Evolutionary conservation across 73 alveolate species (phyloP).

Genomic region (Durusdinium trenchii): DNA sequence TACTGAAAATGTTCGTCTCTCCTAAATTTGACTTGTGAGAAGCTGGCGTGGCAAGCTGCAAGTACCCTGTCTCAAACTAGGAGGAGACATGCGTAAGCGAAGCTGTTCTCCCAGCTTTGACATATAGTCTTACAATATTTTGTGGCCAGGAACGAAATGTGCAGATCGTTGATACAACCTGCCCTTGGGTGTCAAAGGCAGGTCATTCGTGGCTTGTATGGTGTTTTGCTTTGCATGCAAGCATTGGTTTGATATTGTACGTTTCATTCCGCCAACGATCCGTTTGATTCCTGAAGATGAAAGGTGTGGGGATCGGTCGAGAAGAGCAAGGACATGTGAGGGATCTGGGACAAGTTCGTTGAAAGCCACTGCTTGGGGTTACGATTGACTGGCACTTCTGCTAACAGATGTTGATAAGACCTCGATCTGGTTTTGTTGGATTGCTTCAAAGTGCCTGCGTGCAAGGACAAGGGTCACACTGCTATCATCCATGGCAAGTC

Average conservation of each 20-base stretch:
- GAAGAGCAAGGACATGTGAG: conserved; percentile 10
- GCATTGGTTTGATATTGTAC: not conserved
- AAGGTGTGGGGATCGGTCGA: conserved; percentile 48
- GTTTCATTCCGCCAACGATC: not conserved
- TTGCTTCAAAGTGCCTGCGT: not conserved
- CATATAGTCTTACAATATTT: too few species aligned
- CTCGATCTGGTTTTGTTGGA: not conserved
- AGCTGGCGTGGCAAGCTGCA: too few species aligned
- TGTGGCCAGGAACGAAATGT: conserved; percentile 61
- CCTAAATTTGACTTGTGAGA: too few species aligned
- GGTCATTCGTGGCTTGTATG: not conserved
- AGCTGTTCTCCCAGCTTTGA: not conserved
- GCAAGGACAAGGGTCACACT: conserved; percentile 92
- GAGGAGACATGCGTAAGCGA: too few species aligned
- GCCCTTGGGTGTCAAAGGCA: conserved; percentile 95
- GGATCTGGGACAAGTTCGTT: not conserved
- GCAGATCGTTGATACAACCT: conserved; percentile 94
- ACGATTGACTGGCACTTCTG: not conserved
- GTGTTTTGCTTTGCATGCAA: not conserved
- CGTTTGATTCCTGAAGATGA: not conserved
- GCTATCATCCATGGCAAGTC: conserved; percentile 94
- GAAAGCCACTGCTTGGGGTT: not conserved
- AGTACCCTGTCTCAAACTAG: too few species aligned
- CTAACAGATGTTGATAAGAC: not conserved
- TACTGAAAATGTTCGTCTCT: too few species aligned